Evolutionary conservation across 1,284 basidiomycete species (phyloP).

Genomic region (Microbotryomycetes sp.): DNA sequence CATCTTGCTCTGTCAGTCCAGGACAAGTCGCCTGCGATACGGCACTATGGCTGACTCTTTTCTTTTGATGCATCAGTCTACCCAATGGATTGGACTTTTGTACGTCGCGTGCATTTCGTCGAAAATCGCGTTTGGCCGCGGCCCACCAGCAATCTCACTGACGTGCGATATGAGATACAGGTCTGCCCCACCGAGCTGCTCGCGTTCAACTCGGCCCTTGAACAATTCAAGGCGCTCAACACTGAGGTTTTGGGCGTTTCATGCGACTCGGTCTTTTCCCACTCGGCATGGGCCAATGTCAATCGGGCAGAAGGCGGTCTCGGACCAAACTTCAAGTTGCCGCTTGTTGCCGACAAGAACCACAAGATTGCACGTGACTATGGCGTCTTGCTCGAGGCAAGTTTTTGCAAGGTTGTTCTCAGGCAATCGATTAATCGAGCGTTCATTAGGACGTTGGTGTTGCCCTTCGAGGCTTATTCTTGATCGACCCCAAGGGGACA

Average conservation of each 20-base stretch:
- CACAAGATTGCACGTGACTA: slow-evolving; percentile 55
- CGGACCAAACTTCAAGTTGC: slow-evolving; percentile 73
- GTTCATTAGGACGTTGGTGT: slow-evolving; percentile 58
- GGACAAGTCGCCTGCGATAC: slow-evolving; percentile 26
- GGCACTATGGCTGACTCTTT: background rate
- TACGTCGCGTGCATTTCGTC: slow-evolving; percentile 67
- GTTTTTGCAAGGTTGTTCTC: background rate
- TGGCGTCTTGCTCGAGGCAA: slow-evolving; percentile 64
- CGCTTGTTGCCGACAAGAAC: slow-evolving; percentile 55
- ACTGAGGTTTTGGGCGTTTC: slow-evolving; percentile 63
- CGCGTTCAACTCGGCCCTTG: slow-evolving; percentile 77
- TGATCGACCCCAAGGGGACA: slow-evolving; percentile 79
- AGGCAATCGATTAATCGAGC: background rate
- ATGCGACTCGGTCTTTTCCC: slow-evolving; percentile 80
- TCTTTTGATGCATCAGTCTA: slow-evolving; percentile 9
- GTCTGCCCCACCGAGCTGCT: slow-evolving; percentile 90
- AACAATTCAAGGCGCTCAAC: slow-evolving; percentile 62
- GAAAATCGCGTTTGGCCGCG: slow-evolving; percentile 58
- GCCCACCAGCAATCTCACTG: slow-evolving; percentile 33
- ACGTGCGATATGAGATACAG: slow-evolving; percentile 53
- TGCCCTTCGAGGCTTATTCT: slow-evolving; percentile 75
- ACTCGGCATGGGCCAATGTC: slow-evolving; percentile 76
- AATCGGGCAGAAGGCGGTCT: slow-evolving; percentile 62
- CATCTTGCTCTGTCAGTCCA: slow-evolving; percentile 30
- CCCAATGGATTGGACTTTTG: slow-evolving; percentile 27